Percentiles rank a stretch among this genome's conserved stretches.
These are phyloP conservation scores for Debaryomycetaceae sp. DNA, from an alignment of 1,139 yeast genomes.

Conservation along the genomic window DNA sequence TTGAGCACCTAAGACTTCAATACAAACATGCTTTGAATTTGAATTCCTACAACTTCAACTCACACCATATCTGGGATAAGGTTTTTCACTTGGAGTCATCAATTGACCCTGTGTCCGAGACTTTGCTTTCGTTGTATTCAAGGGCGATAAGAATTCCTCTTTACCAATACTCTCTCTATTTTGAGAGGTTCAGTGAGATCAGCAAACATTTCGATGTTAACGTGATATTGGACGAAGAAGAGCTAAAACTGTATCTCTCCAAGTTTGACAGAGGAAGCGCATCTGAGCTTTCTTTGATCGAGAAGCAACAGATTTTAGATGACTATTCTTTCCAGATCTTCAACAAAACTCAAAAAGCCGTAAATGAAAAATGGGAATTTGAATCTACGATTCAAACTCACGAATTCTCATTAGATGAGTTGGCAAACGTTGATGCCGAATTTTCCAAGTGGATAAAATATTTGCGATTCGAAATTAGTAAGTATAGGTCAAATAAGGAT, in stretches of 20 bases:
- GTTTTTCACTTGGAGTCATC: conserved; percentile 47
- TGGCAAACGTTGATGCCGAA: conserved; percentile 27
- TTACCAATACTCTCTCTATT: conserved; percentile 68
- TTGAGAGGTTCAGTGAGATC: conserved; percentile 46
- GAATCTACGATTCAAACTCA: conserved; percentile 50
- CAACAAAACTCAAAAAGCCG: conserved; percentile 44
- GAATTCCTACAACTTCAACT: conserved; percentile 56
- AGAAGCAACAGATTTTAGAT: conserved; percentile 38
- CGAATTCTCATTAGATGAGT: conserved; percentile 35
- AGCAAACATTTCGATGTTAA: conserved; percentile 29
- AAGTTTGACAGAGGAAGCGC: conserved; percentile 19
- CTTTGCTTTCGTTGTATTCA: conserved; percentile 34
- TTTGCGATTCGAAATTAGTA: conserved; percentile 40
- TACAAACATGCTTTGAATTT: conserved; percentile 37
- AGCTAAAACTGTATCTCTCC: conserved; percentile 13
- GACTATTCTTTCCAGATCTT: conserved; percentile 41
- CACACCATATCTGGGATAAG: conserved; percentile 67
- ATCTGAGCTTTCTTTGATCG: conserved; percentile 26
- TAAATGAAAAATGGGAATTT: conserved; percentile 56
- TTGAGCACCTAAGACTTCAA: conserved; percentile 28
- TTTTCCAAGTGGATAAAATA: conserved; percentile 49
- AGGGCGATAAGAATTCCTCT: conserved; percentile 52
- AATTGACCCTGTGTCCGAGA: conserved; percentile 18
- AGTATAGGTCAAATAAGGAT: conserved; percentile 3
- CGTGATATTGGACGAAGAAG: conserved; percentile 26